These are phyloP conservation scores for Ananas comosus DNA, from an alignment of 176 grass and related monocot genomes.

Conservation along the genomic window DNA sequence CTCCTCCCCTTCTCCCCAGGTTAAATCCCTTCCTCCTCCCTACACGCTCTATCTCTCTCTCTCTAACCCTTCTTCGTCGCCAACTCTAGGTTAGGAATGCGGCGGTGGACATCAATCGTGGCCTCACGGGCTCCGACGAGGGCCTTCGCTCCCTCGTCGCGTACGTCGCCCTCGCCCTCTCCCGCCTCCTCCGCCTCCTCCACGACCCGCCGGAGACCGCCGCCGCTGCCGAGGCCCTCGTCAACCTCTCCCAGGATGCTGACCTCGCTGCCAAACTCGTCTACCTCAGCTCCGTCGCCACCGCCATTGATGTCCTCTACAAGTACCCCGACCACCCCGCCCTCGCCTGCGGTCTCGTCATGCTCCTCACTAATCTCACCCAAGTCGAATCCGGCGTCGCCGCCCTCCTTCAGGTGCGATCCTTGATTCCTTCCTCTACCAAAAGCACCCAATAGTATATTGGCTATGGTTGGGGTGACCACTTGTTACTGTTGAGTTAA, in stretches of 20 bases:
- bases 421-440: not conserved
- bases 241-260: conserved; percentile 72
- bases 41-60: not conserved
- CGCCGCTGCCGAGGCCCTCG: conserved; percentile 69
- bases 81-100: conserved; percentile 50
- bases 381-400: conserved; percentile 57
- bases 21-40: not conserved
- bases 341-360: conserved; percentile 56
- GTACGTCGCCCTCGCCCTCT: conserved; percentile 37
- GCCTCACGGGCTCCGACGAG: conserved; percentile 58
- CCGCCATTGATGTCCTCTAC: conserved; percentile 59
- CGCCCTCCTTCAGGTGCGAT: conserved; percentile 52
- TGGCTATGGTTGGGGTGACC: not conserved
- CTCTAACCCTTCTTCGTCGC: not conserved
- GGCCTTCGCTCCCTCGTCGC: conserved; percentile 43
- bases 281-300: conserved; percentile 32
- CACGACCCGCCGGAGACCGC: conserved; percentile 32
- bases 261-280: conserved; percentile 46
- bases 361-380: conserved; percentile 88
- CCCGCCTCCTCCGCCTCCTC: conserved; percentile 45
- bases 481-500: not conserved
- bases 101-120: conserved; percentile 62
- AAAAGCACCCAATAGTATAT: not conserved
- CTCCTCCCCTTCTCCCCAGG: conserved; percentile 41
- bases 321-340: conserved; percentile 31